phyloP scores from a whole-genome alignment of 352 stramenopile species.

The Globisporangium takayamanum region DNA sequence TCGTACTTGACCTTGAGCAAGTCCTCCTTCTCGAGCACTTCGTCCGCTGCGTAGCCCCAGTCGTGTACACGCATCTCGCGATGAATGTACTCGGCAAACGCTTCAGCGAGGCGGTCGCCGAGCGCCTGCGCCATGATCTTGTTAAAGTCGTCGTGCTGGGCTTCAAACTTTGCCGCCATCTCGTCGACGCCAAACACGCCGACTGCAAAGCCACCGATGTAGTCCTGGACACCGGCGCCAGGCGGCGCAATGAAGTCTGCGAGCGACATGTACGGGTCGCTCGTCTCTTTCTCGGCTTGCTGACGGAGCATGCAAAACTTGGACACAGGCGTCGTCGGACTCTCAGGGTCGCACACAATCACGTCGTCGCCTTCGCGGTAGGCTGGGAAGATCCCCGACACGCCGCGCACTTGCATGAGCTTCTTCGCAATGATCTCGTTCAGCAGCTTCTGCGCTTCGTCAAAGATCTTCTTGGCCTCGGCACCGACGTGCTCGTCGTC shows the following conservation, averaged over 20 bases:
- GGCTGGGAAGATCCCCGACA: constrained; percentile 94
- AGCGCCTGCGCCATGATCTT: constrained; percentile 96
- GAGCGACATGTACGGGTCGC: neutral
- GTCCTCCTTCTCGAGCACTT: constrained; percentile 89
- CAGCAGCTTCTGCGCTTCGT: constrained; percentile 93
- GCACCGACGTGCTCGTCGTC: constrained; percentile 92
- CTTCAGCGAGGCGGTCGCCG: constrained; percentile 65
- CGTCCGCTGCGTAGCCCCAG: constrained; percentile 94
- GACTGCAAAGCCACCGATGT: constrained; percentile 93
- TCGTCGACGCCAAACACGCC: constrained; percentile 95
- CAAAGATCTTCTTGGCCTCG: constrained; percentile 96
- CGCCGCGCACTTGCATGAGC: constrained; percentile 85
- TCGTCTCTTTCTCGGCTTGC: constrained; percentile 88
- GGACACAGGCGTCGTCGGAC: constrained; percentile 51
- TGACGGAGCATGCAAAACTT: constrained; percentile 97
- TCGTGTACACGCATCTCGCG: constrained; percentile 92
- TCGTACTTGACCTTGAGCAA: constrained; percentile 98
- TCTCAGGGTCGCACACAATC: constrained; percentile 89
- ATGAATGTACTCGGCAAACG: constrained; percentile 97
- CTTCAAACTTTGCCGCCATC: constrained; percentile 90
- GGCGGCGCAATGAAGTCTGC: neutral
- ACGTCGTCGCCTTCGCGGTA: constrained; percentile 93
- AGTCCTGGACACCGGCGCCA: constrained; percentile 7
- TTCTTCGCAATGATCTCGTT: constrained; percentile 93
- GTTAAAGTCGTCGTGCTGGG: constrained; percentile 95